Conservation (phyloP, 768 basidiomycete species). For the Cystofilobasidium ferigula region DNA sequence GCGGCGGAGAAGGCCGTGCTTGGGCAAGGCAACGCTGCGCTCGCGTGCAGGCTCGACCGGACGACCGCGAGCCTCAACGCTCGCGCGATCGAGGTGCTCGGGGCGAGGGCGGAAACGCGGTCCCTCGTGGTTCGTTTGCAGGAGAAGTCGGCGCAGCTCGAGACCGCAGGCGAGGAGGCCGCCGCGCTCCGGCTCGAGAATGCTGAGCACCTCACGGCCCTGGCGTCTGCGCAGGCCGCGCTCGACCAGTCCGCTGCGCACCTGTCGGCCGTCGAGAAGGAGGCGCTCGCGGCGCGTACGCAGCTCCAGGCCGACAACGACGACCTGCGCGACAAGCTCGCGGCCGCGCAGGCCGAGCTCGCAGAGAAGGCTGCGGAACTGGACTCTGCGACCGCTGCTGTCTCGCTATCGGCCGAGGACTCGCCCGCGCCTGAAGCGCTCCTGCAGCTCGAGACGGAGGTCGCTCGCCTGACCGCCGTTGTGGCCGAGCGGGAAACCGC, state of each 20-base stretch:
- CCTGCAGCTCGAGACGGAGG: not conserved
- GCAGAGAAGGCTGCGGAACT: not conserved
- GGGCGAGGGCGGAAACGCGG: not conserved
- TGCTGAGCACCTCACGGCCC: not conserved
- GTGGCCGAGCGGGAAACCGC: not conserved
- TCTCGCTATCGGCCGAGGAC: not conserved
- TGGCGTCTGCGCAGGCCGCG: not conserved
- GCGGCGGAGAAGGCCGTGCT: not conserved
- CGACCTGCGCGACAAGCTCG: not conserved
- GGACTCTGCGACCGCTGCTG: not conserved
- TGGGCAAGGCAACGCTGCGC: not conserved
- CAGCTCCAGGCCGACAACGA: not conserved
- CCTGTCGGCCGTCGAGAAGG: no score
- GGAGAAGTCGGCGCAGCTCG: not conserved
- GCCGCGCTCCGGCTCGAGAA: not conserved
- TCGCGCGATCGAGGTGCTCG: not conserved
- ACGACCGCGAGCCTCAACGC: constrained; percentile 1
- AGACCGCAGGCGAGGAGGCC: not conserved
- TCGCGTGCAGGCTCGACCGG: not conserved
- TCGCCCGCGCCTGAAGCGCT: not conserved
- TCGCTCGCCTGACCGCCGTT: not conserved
- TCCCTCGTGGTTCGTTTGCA: not conserved
- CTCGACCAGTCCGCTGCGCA: not conserved
- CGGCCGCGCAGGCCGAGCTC: not conserved
- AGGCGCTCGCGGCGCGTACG: not conserved